Evolutionary conservation across 2,329 filamentous ascomycete species (phyloP).

Genomic region (Phyllosticta capitalensis): DNA sequence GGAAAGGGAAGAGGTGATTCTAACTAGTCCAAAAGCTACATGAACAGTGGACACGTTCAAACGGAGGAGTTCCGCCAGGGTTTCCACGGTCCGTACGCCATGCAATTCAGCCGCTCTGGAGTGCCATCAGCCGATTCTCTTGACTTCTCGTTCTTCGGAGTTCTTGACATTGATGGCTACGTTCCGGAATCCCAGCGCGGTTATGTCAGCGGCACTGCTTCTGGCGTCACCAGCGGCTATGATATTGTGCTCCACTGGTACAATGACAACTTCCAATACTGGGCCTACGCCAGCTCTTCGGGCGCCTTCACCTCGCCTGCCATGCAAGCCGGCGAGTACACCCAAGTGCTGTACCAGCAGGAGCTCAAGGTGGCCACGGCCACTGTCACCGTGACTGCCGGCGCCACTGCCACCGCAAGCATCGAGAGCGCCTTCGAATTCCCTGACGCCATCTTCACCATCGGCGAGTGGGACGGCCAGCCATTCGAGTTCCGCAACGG

Average conservation of each 20-base stretch:
- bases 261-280: constrained; percentile 49
- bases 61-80: constrained; percentile 54
- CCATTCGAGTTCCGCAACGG: constrained; percentile 53
- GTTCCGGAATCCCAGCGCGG: constrained; percentile 48
- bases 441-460: constrained; percentile 47
- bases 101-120: constrained; percentile 50
- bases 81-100: constrained; percentile 56
- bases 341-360: constrained; percentile 55
- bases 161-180: constrained; percentile 49
- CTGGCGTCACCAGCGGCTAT: constrained; percentile 41
- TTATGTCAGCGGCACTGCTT: constrained; percentile 50
- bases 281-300: constrained; percentile 46
- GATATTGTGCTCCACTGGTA: constrained; percentile 55
- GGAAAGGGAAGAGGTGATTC: background rate
- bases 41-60: constrained; percentile 44
- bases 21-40: constrained; percentile 37
- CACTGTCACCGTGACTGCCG: constrained; percentile 47
- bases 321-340: constrained; percentile 61
- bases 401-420: constrained; percentile 38
- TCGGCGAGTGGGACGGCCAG: constrained; percentile 57
- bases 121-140: constrained; percentile 36
- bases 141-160: constrained; percentile 51
- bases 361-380: constrained; percentile 41
- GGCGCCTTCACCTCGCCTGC: constrained; percentile 53
- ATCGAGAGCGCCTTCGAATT: constrained; percentile 44